Base-by-base conservation (phyloP, 2,329 filamentous ascomycete genomes). In the Aschersonia sp. region DNA sequence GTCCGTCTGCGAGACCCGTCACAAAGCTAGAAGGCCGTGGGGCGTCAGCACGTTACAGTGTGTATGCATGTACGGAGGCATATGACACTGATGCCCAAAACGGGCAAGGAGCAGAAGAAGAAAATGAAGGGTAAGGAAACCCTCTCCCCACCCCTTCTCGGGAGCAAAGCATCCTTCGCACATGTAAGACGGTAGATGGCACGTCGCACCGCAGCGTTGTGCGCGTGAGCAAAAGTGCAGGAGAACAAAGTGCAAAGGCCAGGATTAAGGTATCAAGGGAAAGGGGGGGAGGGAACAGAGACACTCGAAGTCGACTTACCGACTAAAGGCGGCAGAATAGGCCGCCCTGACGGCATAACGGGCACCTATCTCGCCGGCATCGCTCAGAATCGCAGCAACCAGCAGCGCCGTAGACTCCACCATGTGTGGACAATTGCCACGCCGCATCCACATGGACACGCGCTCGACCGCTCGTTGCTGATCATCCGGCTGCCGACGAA, bases 401-500 rank as follows among this genome's bases (percentile, higher is more conserved):
- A 92, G 69, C 52, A 88, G 74, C 3, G 82, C 83, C 42, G 85
- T 89, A 38, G 82, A 85, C 65, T 91, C 85, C 47, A 91, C 76
- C 64, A 88, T 73, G 66, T 91, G 83, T 48, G 86, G 85, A 52
- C 88, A 84, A 56, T 78, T 78, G 53, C 81, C 81, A 60, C 84
- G 77, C 58, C 83, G 75, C 73, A 84, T 79, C 83, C 82, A 85
- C 65, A 82, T 74, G 42, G 74, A 73, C 45, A 82, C 77, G 46
- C 73, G 69, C 46, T 75, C 73, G 45, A 82, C 75, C 50, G 77
- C 73, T 46, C 60, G 55, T 51, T 70, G 64, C 56, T 69, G 20
- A 20, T 20, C 20, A 20, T 20, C 20, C 20, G 20, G 67, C 51
- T 63, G 60, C 31, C 40, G 31, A 31, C 29, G 45, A 6, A 42